Evolutionary conservation across 306 rosid genomes (phyloP).

Genomic region (Inga laurina): DNA sequence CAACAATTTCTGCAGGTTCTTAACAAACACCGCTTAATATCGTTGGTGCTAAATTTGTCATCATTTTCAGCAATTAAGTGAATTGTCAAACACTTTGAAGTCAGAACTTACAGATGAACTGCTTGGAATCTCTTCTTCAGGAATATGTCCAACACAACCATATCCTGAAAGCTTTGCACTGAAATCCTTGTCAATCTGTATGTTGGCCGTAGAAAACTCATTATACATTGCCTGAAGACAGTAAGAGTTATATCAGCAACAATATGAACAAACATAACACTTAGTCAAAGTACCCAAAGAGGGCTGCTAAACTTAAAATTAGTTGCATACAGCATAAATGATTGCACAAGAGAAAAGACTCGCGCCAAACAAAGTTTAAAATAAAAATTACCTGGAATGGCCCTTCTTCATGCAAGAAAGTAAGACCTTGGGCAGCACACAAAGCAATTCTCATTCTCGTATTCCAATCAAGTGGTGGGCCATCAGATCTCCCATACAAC

Average conservation of each 20-base stretch:
- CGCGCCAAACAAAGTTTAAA: background rate
- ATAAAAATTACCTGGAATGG: constrained; percentile 84
- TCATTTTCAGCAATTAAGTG: constrained; percentile 27
- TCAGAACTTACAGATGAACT: constrained; percentile 71
- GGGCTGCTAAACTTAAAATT: background rate
- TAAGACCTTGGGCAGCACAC: constrained; percentile 95
- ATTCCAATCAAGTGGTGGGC: constrained; percentile 95
- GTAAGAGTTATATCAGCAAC: constrained; percentile 33
- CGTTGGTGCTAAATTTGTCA: constrained; percentile 13
- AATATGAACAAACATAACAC: background rate
- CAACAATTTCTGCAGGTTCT: background rate
- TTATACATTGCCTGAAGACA: constrained; percentile 93
- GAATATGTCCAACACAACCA: constrained; percentile 93
- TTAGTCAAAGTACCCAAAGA: background rate
- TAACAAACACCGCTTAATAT: background rate
- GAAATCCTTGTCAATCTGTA: constrained; percentile 97
- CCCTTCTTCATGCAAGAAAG: constrained; percentile 99
- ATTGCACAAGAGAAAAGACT: background rate
- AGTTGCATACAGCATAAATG: background rate
- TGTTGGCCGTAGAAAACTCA: constrained; percentile 89
- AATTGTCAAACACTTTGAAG: constrained; percentile 3
- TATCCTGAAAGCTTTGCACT: constrained; percentile 99
- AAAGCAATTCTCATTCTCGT: constrained; percentile 92
- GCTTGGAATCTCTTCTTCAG: constrained; percentile 78
- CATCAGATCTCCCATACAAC: constrained; percentile 87